Evolutionary conservation across 495 filamentous ascomycete species (phyloP), one percentile per base, ranked within the genome.

Genomic region (Penicillium cosmopolitanum): DNA sequence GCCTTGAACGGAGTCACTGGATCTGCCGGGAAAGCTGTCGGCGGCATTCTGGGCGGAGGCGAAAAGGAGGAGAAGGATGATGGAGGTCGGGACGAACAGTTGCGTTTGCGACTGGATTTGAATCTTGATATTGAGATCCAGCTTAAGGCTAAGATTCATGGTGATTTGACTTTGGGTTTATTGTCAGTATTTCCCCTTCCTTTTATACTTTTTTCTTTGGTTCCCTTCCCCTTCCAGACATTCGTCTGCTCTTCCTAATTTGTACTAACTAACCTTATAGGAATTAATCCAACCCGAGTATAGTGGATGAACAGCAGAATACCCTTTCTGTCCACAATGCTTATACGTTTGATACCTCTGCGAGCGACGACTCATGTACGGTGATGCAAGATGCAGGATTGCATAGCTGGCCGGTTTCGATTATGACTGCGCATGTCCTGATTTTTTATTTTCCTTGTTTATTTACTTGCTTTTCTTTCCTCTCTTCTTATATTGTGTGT

Each of bases 51-150:
- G 2, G 77, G 77, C 11, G 78, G 73, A 4, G 69, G 63, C 4
- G 55, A 77, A 31, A 63, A 74, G 44, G 73, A 75, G 34, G 73
- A 81, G 48, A 72, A 74, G 5, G 79, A 74, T 0, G 77, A 71
- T 42, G 76, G 73, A 10, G 82, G 81, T 23, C 83, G 80, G 50
- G 86, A 87, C 64, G 88, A 94, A 71, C 88, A 93, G 71, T 73
- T 97, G 59, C 81, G 85, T 64, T 64, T 97, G 76, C 73, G 93
- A 53, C 72, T 97, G 55, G 92, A 96, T 70, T 69, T 96, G 51
- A 96, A 96, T 74, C 75, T 97, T 50, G 93, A 97, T 70, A 85
- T 96, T 63, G 89, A 96, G 80, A 87, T 96, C 34, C 87, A 92
- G 70, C 78, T 97, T 1, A 96, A 96, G 84, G 93, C 93, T 18